These are phyloP conservation scores for Wickerhamomyces ciferrii DNA, from an alignment of 805 yeast species.

Conservation along the genomic window DNA sequence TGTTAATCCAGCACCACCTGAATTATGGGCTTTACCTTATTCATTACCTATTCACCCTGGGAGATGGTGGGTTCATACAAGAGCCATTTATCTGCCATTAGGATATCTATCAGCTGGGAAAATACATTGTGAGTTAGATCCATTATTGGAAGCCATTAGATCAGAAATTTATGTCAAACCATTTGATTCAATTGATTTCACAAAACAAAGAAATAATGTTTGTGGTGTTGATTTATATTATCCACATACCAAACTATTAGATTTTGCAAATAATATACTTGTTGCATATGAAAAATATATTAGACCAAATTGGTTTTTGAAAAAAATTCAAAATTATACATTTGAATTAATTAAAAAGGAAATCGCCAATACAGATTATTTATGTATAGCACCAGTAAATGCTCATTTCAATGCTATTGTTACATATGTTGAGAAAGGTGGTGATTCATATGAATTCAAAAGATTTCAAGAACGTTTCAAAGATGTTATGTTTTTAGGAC, in stretches of 20 bases:
- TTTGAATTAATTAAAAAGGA: slow-evolving; percentile 71
- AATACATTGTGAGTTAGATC: slow-evolving; percentile 53
- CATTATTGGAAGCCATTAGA: slow-evolving; percentile 62
- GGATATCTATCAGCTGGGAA: slow-evolving; percentile 68
- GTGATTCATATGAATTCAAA: slow-evolving; percentile 53
- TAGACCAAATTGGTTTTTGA: slow-evolving; percentile 70
- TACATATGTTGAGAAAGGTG: slow-evolving; percentile 64
- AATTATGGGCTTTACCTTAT: slow-evolving; percentile 85
- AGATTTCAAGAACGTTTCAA: slow-evolving; percentile 54
- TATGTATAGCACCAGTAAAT: slow-evolving; percentile 92
- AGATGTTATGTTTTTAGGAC: slow-evolving; percentile 79
- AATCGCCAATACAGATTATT: slow-evolving; percentile 65
- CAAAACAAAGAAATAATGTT: slow-evolving; percentile 70
- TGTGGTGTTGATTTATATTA: slow-evolving; percentile 92
- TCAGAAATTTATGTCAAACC: slow-evolving; percentile 69
- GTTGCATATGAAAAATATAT: slow-evolving; percentile 63
- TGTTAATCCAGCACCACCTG: slow-evolving; percentile 97
- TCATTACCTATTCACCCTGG: slow-evolving; percentile 84
- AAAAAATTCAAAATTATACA: slow-evolving; percentile 43
- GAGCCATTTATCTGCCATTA: slow-evolving; percentile 84
- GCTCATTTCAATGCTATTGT: slow-evolving; percentile 81
- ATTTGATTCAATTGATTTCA: slow-evolving; percentile 63
- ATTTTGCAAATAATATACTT: slow-evolving; percentile 55
- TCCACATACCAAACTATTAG: slow-evolving; percentile 74
- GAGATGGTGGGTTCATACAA: slow-evolving; percentile 98